phyloP scores from a whole-genome alignment of 2,329 filamentous ascomycete species.

The Cryphonectria nitschkei region DNA sequence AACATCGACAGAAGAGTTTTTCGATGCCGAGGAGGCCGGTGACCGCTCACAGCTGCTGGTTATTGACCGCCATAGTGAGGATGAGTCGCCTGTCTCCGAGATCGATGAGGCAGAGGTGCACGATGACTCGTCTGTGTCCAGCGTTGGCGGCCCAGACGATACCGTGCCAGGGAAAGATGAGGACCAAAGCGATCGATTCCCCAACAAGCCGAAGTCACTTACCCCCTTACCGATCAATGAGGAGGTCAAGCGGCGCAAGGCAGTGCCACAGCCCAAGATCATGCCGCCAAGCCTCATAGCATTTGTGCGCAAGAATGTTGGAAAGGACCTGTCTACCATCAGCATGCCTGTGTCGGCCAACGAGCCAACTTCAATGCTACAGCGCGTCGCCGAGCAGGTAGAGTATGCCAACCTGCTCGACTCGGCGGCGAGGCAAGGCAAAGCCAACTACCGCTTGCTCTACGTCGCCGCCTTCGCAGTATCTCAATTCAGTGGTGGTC shows the following conservation, averaged over 20 bases:
- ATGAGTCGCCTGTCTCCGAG: slow-evolving; percentile 62
- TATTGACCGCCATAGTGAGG: slow-evolving; percentile 72
- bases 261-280: slow-evolving; percentile 74
- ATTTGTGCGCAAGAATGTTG: slow-evolving; percentile 95
- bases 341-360: slow-evolving; percentile 98
- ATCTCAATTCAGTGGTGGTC: slow-evolving; percentile 78
- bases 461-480: slow-evolving; percentile 90
- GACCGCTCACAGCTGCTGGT: slow-evolving; percentile 69
- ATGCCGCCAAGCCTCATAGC: slow-evolving; percentile 89
- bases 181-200: slow-evolving; percentile 69
- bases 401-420: slow-evolving; percentile 90
- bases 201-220: slow-evolving; percentile 74
- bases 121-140: slow-evolving; percentile 63
- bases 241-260: slow-evolving; percentile 66
- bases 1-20: slow-evolving; percentile 84
- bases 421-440: slow-evolving; percentile 66
- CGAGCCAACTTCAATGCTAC: slow-evolving; percentile 85
- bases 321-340: slow-evolving; percentile 95
- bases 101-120: slow-evolving; percentile 61
- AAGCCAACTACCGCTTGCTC: slow-evolving; percentile 71
- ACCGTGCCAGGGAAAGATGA: slow-evolving; percentile 56
- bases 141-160: slow-evolving; percentile 61
- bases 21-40: slow-evolving; percentile 78
- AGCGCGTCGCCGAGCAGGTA: slow-evolving; percentile 85
- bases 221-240: slow-evolving; percentile 74